Base-by-base conservation (phyloP, 371 early-diverging fungal species). In the Enterospora canceri region DNA sequence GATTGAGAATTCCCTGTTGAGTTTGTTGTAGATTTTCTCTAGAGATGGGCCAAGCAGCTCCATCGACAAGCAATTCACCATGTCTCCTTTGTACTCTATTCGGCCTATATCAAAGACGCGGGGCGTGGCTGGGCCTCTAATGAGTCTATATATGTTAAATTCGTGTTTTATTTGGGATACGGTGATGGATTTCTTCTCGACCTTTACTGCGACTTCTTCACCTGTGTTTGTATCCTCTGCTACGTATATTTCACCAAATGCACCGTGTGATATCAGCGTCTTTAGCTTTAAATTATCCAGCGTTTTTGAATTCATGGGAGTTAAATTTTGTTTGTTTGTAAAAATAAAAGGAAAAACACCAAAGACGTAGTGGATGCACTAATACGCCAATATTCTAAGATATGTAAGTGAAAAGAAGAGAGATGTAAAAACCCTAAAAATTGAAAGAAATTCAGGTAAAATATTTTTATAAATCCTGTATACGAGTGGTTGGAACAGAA, bases 181-280 rank as follows among this genome's bases (percentile, higher is more conserved):
- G 5, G 57, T 57, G 5, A 80, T 81, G 28, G 73, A 28, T 51
- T 68, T 73, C 58, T 76, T 77, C 76, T 86, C 87, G 29, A 86
- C 68, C 77, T 86, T 86, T 46, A 86, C 76, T 1, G 87, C 87
- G 26, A 85, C 83, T 32, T 70, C 68, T 49, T 77, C 72, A 12
- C 69, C 50, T 0, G 77, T 80, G 0, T 68, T 53, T 16, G 71
- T 49, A 66, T 84, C 83, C 29, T 74, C 15, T 2, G 90, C 91
- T 56, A 92, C 85, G 80, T 90, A 95, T 73, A 97, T 94, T 76
- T 94, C 95, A 49, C 99, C 99, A 85, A 96, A 98, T 24, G 91
- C 89, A 65, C 98, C 98, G 46, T 89, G 87, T 51, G 95, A 95
- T 78, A 98, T 91, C 83, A 94, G 94, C 60, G 90, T 85, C 53